Evolutionary conservation across 2,329 filamentous ascomycete genomes (phyloP).

Genomic region (Colletotrichum sp.): DNA sequence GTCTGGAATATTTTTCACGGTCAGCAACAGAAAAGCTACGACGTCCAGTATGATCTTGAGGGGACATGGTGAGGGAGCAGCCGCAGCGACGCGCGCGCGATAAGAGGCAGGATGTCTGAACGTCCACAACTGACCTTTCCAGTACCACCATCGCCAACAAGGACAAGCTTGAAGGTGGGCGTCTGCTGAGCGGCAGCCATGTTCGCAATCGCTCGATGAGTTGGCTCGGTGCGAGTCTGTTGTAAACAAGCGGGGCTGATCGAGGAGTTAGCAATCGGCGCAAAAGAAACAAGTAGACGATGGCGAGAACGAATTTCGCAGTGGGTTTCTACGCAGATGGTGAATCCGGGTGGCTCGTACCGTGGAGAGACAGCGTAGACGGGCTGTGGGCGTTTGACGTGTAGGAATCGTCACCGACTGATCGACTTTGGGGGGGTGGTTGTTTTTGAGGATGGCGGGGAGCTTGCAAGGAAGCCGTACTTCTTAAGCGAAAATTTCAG

Average conservation of each 20-base stretch:
- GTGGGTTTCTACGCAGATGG: slow-evolving; percentile 10
- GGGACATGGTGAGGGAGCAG: neutral
- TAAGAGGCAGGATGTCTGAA: neutral
- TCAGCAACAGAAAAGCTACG: slow-evolving; percentile 23
- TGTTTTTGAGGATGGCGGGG: slow-evolving; percentile 49
- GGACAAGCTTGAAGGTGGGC: slow-evolving; percentile 99
- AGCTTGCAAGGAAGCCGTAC: slow-evolving; percentile 38
- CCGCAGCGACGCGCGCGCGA: neutral
- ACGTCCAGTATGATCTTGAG: neutral
- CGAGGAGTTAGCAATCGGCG: slow-evolving; percentile 18
- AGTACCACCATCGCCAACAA: slow-evolving; percentile 98
- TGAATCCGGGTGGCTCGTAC: neutral
- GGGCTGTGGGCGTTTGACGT: slow-evolving; percentile 25
- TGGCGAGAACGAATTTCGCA: slow-evolving; percentile 15
- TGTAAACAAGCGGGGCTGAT: slow-evolving; percentile 52
- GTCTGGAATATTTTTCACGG: slow-evolving; percentile 63
- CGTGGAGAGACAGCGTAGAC: neutral
- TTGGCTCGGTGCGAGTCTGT: slow-evolving; percentile 33
- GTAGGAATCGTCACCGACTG: slow-evolving; percentile 39
- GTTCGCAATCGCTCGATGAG: slow-evolving; percentile 33
- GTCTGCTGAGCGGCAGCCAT: slow-evolving; percentile 70
- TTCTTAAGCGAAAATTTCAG: slow-evolving; percentile 48
- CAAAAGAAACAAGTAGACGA: neutral
- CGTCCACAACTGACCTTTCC: slow-evolving; percentile 74
- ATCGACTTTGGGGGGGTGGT: slow-evolving; percentile 37